phyloP scores from a whole-genome alignment of 2,329 filamentous ascomycete genomes.

The Alternaria brassicae region DNA sequence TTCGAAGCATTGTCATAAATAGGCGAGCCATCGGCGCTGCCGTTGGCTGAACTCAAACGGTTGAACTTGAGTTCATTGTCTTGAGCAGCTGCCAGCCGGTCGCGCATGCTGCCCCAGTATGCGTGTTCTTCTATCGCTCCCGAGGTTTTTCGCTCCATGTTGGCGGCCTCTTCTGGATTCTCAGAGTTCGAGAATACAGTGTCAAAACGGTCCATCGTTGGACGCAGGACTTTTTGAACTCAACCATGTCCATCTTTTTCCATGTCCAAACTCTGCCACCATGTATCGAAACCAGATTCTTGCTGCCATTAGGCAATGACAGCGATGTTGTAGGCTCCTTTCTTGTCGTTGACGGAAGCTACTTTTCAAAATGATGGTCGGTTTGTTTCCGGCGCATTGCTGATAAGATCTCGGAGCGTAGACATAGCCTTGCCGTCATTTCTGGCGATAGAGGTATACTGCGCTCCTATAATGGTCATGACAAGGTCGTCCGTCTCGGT shows the following conservation, averaged over 20 bases:
- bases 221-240: constrained; percentile 55
- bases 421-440: constrained; percentile 16
- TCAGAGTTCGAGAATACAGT: constrained; percentile 52
- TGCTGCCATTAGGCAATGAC: constrained; percentile 52
- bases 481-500: constrained; percentile 39
- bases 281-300: constrained; percentile 48
- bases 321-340: constrained; percentile 46
- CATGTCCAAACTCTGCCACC: constrained; percentile 48
- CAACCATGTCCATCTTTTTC: constrained; percentile 45
- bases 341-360: constrained; percentile 39
- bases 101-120: constrained; percentile 59
- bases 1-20: constrained; percentile 4
- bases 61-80: constrained; percentile 46
- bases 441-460: constrained; percentile 19
- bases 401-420: constrained; percentile 24
- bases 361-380: constrained; percentile 43
- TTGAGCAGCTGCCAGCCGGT: constrained; percentile 53
- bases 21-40: not conserved
- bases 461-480: constrained; percentile 48
- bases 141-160: constrained; percentile 51
- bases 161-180: constrained; percentile 51
- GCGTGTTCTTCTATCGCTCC: constrained; percentile 53
- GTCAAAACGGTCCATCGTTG: constrained; percentile 54
- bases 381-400: constrained; percentile 14
- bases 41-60: not conserved